phyloP scores from a whole-genome alignment of 2,329 filamentous ascomycete genomes.

The Bipolaris zeicola region DNA sequence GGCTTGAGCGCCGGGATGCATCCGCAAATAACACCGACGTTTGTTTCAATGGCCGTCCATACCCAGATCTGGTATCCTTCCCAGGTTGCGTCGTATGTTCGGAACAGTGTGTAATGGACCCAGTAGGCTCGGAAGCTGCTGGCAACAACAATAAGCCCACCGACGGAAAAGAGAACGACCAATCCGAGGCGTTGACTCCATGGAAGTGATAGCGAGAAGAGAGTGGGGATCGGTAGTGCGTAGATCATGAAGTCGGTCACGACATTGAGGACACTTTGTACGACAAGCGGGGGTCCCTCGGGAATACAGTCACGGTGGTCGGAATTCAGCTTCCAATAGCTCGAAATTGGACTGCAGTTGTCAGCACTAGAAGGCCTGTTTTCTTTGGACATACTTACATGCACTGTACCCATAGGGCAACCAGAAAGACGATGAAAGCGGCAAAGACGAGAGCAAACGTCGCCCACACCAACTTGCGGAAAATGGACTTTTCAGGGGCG shows the following conservation, averaged over 20 bases:
- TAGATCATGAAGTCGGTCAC: conserved; percentile 55
- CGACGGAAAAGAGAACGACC: conserved; percentile 51
- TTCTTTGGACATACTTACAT: conserved; percentile 31
- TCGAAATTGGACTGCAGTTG: conserved; percentile 49
- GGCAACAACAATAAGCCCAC: conserved; percentile 54
- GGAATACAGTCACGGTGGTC: conserved; percentile 50
- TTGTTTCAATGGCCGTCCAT: conserved; percentile 53
- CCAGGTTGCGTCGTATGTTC: conserved; percentile 56
- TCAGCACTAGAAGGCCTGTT: conserved; percentile 21
- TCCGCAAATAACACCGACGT: conserved; percentile 53
- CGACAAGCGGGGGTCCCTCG: conserved; percentile 53
- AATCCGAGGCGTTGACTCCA: conserved; percentile 52
- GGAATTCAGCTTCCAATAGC: conserved; percentile 53
- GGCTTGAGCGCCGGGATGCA: conserved; percentile 53
- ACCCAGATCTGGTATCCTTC: conserved; percentile 51
- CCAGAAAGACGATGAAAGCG: conserved; percentile 44
- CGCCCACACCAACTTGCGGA: conserved; percentile 46
- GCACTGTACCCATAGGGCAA: conserved; percentile 48
- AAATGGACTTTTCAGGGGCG: conserved; percentile 47
- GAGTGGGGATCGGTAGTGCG: conserved; percentile 53
- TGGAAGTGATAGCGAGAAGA: conserved; percentile 54
- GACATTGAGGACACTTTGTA: conserved; percentile 52
- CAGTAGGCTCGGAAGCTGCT: conserved; percentile 55
- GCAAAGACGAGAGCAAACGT: conserved; percentile 44
- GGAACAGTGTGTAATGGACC: conserved; percentile 53